Base-by-base conservation (phyloP, 352 stramenopile species). In the Phytophthora gonapodyides region DNA sequence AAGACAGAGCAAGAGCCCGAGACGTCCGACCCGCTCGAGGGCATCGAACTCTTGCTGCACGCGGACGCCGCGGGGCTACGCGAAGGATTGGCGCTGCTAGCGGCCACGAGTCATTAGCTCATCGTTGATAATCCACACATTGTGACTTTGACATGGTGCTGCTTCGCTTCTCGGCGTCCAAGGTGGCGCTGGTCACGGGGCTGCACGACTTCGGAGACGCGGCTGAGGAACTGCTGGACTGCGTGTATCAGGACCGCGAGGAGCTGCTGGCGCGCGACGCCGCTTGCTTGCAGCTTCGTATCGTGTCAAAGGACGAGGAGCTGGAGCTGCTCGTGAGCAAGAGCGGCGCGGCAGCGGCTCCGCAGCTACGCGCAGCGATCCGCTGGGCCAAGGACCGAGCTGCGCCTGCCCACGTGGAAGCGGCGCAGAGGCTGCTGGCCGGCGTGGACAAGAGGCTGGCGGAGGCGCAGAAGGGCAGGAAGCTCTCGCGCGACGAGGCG, bases 161-260 rank as follows among this genome's bases (percentile, higher is more conserved):
- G 24, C 66, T 91, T 50, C 84, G 76, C 48, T 80, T 87, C 42
- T 83, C 82, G 33, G 84, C 84, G 43, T 92, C 82, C 27, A 88
- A 87, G 44, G 77, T 94, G 41, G 84, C 84, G 44, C 69, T 81
- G 7, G 66, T 89, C 27, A 70, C 84, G 31, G 82, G 84, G 31
- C 71, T 94, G 35, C 84, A 93, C 54, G 84, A 89, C 62, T 93
- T 80, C 49, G 80, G 78, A 1, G 75, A 91, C 51, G 46, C 80
- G 2, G 49, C 66, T 1, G 82, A 89, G 34, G 73, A 79, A 40
- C 15, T 71, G 5, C 24, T 71, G 16, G 52, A 86, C 57, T 80
- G 74, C 30, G 58, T 93, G 50, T 93, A 91, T 36, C 84, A 91
- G 41, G 66, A 89, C 61, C 76, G 72, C 37, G 78, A 81, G 9